Percentiles rank a stretch among this genome's conserved stretches.
phyloP scores from a whole-genome alignment of 2,329 filamentous ascomycete species.

The Monosporascus sp. region DNA sequence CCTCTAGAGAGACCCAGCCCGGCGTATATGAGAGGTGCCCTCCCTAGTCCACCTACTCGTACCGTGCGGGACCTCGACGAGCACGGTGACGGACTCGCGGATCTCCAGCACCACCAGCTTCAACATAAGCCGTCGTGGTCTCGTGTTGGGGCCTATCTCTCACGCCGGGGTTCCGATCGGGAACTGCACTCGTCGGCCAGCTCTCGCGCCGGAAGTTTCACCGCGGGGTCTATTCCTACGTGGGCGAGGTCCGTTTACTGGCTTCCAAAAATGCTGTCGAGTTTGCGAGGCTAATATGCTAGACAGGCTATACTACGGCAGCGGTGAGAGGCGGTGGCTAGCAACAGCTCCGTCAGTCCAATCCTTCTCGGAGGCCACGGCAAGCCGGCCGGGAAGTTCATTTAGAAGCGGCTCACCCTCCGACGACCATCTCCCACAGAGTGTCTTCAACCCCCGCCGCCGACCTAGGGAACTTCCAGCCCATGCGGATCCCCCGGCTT shows the following conservation, averaged over 20 bases:
- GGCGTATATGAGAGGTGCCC: conserved; percentile 34
- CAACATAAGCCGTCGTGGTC: conserved; percentile 46
- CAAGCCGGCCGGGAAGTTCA: conserved; percentile 42
- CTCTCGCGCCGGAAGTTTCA: conserved; percentile 42
- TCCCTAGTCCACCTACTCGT: conserved; percentile 30
- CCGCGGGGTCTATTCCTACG: conserved; percentile 38
- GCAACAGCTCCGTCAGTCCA: conserved; percentile 38
- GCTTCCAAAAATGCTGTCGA: background rate
- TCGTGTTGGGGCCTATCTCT: conserved; percentile 46
- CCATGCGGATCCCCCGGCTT: conserved; percentile 28
- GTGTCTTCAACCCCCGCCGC: conserved; percentile 24
- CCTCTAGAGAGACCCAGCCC: conserved; percentile 46
- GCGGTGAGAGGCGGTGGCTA: conserved; percentile 53
- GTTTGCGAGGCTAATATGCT: conserved; percentile 7
- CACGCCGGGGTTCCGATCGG: conserved; percentile 43
- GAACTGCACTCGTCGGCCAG: conserved; percentile 48
- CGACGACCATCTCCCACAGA: conserved; percentile 38
- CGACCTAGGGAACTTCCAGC: conserved; percentile 23
- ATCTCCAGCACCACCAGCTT: conserved; percentile 45
- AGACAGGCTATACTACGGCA: conserved; percentile 63
- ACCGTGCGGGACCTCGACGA: conserved; percentile 56
- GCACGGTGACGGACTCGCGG: conserved; percentile 57
- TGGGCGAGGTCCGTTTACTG: conserved; percentile 45
- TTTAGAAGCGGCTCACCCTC: conserved; percentile 42
- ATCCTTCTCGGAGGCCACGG: conserved; percentile 39